Evolutionary conservation across 2,329 filamentous ascomycete genomes (phyloP).

Genomic region (Graphilbum sp.): DNA sequence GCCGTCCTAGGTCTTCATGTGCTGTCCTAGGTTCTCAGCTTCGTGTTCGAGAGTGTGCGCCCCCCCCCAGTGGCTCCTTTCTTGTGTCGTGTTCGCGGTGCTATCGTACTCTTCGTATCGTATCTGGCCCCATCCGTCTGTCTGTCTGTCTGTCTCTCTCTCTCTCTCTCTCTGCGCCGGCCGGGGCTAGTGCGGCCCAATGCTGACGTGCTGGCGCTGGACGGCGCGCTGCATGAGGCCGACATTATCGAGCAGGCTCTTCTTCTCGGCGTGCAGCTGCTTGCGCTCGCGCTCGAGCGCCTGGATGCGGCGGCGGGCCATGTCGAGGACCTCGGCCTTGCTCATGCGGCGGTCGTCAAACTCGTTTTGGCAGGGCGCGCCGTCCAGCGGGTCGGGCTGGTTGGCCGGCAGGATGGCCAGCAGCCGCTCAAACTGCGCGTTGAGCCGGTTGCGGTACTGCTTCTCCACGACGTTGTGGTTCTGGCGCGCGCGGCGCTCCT

Average conservation of each 20-base stretch:
- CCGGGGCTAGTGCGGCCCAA: no score
- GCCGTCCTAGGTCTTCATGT: no score
- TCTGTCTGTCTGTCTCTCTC: no score
- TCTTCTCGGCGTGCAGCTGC: slow-evolving; percentile 10
- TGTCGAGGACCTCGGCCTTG: slow-evolving; percentile 29
- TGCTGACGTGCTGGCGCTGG: slow-evolving; percentile 3
- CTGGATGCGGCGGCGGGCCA: slow-evolving; percentile 25
- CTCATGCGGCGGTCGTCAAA: slow-evolving; percentile 18
- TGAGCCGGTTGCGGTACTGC: slow-evolving; percentile 30
- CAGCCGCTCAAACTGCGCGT: slow-evolving; percentile 27
- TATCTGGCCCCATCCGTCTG: no score
- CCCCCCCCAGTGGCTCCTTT: no score
- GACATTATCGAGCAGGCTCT: slow-evolving; percentile 6
- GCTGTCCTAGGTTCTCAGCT: no score
- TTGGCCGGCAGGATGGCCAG: slow-evolving; percentile 21
- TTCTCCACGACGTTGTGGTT: slow-evolving; percentile 31
- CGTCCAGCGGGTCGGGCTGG: slow-evolving; percentile 3
- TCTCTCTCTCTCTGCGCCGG: no score
- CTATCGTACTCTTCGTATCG: no score
- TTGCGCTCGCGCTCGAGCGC: slow-evolving; percentile 21
- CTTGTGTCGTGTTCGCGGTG: no score
- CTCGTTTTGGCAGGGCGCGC: slow-evolving; percentile 6
- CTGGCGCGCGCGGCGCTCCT: slow-evolving; percentile 9
- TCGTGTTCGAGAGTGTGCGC: no score
- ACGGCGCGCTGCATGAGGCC: slow-evolving; percentile 4